Evolutionary conservation across 495 filamentous ascomycete genomes (phyloP), one percentile per base, ranked within the genome.

Genomic region (Hypoxylon trugodes): DNA sequence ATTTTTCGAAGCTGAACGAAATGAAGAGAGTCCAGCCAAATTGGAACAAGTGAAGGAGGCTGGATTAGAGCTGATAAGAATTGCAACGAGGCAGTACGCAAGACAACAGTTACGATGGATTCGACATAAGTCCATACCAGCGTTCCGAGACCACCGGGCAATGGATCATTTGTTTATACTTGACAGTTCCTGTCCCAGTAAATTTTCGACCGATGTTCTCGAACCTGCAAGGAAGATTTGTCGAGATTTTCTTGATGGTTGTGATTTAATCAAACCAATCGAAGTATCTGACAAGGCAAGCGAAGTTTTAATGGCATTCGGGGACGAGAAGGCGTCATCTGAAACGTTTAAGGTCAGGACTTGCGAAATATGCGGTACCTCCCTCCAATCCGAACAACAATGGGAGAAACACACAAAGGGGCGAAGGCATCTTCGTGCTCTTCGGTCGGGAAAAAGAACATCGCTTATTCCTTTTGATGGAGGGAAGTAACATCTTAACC

Each of bases 21-120:
- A 77, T 7, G 76, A 65, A 1, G 60, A 67, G 0, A 42, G 50
- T 1, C 73, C 69, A 21, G 67, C 74, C 19, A 62, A 74, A 35
- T 77, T 86, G 21, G 47, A 42, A 16, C 71, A 71, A 42, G 65
- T 77, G 35, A 76, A 73, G 49, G 64, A 73, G 13, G 57, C 62
- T 0, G 75, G 73, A 1, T 53, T 84, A 7, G 78, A 80, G 26
- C 71, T 81, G 10, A 92, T 90, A 38, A 89, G 93, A 61, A 83
- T 82, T 19, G 90, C 90, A 4, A 98, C 91, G 1, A 83, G 90
- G 6, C 93, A 92, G 61, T 99, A 98, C 69, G 90, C 93, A 9
- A 89, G 84, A 50, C 84, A 86, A 0, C 96, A 99, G 73, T 70
- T 90, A 12, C 81, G 87, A 58, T 99, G 93, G 92, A 92, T 98